Base-by-base conservation (phyloP, 371 early-diverging fungal species). In the Vairimorpha apis region DNA sequence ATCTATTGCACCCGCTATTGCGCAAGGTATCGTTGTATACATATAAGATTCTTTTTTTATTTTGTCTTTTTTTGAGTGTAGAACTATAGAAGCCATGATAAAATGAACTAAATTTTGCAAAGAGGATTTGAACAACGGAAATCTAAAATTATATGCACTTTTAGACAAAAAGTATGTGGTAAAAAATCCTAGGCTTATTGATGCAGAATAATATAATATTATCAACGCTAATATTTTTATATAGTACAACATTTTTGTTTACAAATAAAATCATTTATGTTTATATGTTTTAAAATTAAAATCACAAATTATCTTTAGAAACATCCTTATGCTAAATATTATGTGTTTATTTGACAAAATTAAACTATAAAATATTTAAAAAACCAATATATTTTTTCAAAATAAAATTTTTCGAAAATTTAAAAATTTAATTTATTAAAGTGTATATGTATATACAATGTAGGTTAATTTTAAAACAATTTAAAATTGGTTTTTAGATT, bases 91-190 rank as follows among this genome's bases (percentile, higher is more conserved):
- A 43, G 79, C 51, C 14, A 78, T 62, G 13, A 76, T 23, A 66
- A 77, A 83, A 38, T 83, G 83, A n/a, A 70, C 63, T 18, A 83
- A 41, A 44, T 83, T 76, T 35, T 75, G 74, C 10, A 67, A 5
- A 4, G 76, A 70, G 10, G 75, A 49, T 25, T 77, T 75, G 65
- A 83, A 78, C 12, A 83, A 32, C n/a, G 83, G 83, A 77, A 77
- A 81, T 43, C 73, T 71, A 64, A 83, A 83, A 65, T 83, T 80
- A 47, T 81, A 83, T 58, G 70, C 74, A 41, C 60, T 69, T 51
- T 70, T 59, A 37, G 74, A 74, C 10, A 81, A 68, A 32, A 83
- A 53, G 51, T 69, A 78, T 38, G 77, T 79, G 10, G 79, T 70
- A 66, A 81, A 76, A 72, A 78, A 83, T 49, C 74, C 70, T 41